Conservation (phyloP, 768 basidiomycete species). For the Mycena haematopus region DNA sequence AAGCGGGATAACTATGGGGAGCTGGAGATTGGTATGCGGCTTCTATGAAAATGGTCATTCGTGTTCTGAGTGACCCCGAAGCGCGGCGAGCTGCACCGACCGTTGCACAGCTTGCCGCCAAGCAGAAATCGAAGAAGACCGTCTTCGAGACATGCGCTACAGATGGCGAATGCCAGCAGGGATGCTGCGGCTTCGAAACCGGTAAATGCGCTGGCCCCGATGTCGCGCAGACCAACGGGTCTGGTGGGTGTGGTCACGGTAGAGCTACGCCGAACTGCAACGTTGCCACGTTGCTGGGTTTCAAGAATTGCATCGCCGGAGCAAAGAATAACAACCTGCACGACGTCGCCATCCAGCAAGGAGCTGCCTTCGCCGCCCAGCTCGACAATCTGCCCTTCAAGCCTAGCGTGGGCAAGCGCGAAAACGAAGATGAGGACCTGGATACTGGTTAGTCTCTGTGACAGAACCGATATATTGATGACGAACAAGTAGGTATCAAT, state of each 20-base stretch:
- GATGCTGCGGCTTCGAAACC: background rate
- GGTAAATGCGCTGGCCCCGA: background rate
- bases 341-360: background rate
- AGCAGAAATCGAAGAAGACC: background rate
- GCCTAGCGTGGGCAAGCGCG: background rate
- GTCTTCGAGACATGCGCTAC: background rate
- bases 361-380: background rate
- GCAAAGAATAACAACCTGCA: background rate
- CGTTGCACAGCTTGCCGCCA: background rate
- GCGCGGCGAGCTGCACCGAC: background rate
- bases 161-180: background rate
- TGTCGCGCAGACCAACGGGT: background rate
- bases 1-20: background rate
- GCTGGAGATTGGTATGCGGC: background rate
- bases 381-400: slow-evolving; percentile 1
- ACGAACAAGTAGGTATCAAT: too few relatives aligned
- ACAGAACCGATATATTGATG: too few relatives aligned
- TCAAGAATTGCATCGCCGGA: slow-evolving; percentile 1
- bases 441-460: background rate
- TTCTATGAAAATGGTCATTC: background rate
- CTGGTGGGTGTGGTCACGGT: background rate
- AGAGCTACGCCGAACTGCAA: background rate
- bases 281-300: background rate
- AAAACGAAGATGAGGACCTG: background rate
- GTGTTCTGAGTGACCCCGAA: background rate